Conservation (phyloP, 352 stramenopile genomes). For the Globisporangium carolinianum region DNA sequence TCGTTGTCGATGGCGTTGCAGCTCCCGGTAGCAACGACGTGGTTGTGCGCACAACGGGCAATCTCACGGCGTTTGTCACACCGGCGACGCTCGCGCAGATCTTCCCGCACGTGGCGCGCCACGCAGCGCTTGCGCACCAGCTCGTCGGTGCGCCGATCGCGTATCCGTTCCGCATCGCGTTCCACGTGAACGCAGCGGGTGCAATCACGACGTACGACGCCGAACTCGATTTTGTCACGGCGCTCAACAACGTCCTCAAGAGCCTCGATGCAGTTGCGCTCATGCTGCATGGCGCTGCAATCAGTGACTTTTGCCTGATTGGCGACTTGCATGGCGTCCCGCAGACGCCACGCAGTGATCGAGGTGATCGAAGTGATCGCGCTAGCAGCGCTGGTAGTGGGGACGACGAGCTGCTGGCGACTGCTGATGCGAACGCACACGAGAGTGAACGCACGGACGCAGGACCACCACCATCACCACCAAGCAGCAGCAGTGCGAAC, state of each 20-base stretch:
- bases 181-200: slow-evolving; percentile 8
- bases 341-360: no score
- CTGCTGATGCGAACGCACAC: no score
- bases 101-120: slow-evolving; percentile 10
- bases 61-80: slow-evolving; percentile 14
- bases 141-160: slow-evolving; percentile 15
- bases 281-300: slow-evolving; percentile 6
- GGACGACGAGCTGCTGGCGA: no score
- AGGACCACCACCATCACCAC: no score
- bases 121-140: slow-evolving; percentile 1
- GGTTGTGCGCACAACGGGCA: slow-evolving; percentile 3
- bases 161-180: slow-evolving; percentile 16
- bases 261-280: slow-evolving; percentile 5
- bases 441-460: no score
- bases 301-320: slow-evolving; percentile 10
- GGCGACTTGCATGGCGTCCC: not conserved
- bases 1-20: not conserved
- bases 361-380: no score
- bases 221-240: slow-evolving; percentile 16
- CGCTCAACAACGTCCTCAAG: slow-evolving; percentile 11
- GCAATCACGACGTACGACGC: slow-evolving; percentile 13
- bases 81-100: slow-evolving; percentile 10
- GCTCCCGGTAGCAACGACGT: not conserved
- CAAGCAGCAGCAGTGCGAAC: no score
- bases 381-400: no score